Evolutionary conservation across 2,329 filamentous ascomycete genomes (phyloP).

Genomic region (Chaetomium strumarium): DNA sequence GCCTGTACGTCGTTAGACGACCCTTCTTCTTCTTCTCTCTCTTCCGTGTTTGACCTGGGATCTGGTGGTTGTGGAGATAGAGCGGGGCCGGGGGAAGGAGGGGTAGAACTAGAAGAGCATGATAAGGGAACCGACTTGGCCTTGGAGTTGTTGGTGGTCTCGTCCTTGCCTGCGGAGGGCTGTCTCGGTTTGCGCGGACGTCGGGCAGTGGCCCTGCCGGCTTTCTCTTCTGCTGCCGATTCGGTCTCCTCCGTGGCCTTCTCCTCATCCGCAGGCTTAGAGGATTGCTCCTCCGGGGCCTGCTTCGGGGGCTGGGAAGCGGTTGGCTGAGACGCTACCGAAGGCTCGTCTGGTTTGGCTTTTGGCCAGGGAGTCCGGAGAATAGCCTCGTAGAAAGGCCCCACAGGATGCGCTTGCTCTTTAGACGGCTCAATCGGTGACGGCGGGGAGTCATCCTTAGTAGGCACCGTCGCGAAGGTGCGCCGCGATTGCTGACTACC

Average conservation of each 20-base stretch:
- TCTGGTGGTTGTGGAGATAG: not conserved
- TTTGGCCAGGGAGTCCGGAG: conserved; percentile 40
- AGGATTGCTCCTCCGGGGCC: not conserved
- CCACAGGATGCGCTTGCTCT: conserved; percentile 46
- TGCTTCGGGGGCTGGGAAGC: conserved; percentile 13
- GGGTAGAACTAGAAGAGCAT: conserved; percentile 4
- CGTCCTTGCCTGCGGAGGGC: conserved; percentile 17
- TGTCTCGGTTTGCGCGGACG: conserved; percentile 12
- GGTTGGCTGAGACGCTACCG: conserved; percentile 31
- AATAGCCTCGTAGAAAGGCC: conserved; percentile 54
- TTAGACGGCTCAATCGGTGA: conserved; percentile 6
- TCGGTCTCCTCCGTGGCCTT: conserved; percentile 13
- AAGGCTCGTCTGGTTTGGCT: conserved; percentile 40
- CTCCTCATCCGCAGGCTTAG: conserved; percentile 19
- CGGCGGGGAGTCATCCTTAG: conserved; percentile 22
- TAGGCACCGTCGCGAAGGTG: conserved; percentile 22
- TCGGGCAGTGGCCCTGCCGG: conserved; percentile 4
- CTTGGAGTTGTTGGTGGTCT: conserved; percentile 11
- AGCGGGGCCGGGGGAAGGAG: conserved; percentile 13
- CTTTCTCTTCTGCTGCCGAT: conserved; percentile 9
- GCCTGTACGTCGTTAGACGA: conserved; percentile 10
- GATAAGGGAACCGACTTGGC: conserved; percentile 23
- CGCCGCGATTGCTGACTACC: conserved; percentile 19
- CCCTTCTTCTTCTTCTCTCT: not conserved
- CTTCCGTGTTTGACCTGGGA: not conserved